Evolutionary conservation across 352 stramenopile species (phyloP).

Genomic region (Pythium brachiatum): DNA sequence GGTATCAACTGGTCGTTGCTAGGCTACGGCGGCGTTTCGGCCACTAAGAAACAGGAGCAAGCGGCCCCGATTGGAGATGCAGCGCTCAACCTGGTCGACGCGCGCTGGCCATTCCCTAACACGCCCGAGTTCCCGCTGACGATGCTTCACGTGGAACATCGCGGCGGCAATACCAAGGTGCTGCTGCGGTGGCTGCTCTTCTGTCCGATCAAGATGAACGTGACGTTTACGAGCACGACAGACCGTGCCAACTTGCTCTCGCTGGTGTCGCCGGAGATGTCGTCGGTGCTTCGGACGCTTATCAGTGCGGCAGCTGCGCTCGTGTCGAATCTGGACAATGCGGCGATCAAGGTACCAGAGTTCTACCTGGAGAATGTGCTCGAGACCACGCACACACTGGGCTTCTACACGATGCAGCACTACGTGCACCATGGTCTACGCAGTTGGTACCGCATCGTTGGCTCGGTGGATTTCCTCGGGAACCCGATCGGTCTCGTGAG

Average conservation of each 20-base stretch:
- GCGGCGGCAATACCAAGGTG: slow-evolving; percentile 68
- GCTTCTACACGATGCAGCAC: slow-evolving; percentile 85
- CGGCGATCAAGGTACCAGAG: slow-evolving; percentile 85
- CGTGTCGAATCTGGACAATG: slow-evolving; percentile 84
- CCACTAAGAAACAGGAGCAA: slow-evolving; percentile 31
- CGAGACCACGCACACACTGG: slow-evolving; percentile 81
- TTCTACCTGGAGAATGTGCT: slow-evolving; percentile 90
- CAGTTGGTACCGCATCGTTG: slow-evolving; percentile 88
- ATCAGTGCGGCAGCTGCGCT: slow-evolving; percentile 78
- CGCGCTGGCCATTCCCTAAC: slow-evolving; percentile 21
- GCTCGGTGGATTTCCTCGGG: slow-evolving; percentile 88
- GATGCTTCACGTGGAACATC: slow-evolving; percentile 26
- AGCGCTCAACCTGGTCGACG: slow-evolving; percentile 27
- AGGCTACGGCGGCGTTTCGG: not conserved
- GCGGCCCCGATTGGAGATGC: slow-evolving; percentile 29
- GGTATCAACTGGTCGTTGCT: slow-evolving; percentile 61
- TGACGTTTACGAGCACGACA: slow-evolving; percentile 85
- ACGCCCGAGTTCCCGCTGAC: slow-evolving; percentile 22
- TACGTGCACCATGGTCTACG: slow-evolving; percentile 82
- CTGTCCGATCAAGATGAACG: slow-evolving; percentile 83
- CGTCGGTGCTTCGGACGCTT: slow-evolving; percentile 68
- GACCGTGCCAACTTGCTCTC: slow-evolving; percentile 82
- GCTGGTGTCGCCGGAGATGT: slow-evolving; percentile 79
- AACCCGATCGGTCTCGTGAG: slow-evolving; percentile 90
- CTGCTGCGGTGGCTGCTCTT: slow-evolving; percentile 75